Percentiles rank a stretch among this genome's conserved stretches.
These are phyloP conservation scores for Coemansia sp. DNA, from an alignment of 192 early-diverging fungal species.

Conservation along the genomic window DNA sequence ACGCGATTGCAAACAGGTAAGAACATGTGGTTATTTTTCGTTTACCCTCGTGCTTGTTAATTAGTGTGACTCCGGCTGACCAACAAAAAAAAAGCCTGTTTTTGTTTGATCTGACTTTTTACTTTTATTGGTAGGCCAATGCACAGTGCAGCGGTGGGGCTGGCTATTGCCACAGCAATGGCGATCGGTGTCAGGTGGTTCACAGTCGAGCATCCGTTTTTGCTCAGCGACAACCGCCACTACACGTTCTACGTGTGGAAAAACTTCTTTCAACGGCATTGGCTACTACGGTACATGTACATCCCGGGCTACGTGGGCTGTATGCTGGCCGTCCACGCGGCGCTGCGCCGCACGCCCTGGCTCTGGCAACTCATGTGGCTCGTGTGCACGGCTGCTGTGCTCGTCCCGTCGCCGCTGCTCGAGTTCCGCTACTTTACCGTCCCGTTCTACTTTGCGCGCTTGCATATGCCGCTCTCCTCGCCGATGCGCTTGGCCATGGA, in stretches of 20 bases:
- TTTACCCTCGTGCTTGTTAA: no score
- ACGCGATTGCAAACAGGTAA: not conserved
- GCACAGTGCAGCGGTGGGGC: not conserved
- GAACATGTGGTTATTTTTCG: not conserved
- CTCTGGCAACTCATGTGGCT: constrained; percentile 59
- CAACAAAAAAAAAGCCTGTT: not conserved
- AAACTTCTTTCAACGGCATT: constrained; percentile 63
- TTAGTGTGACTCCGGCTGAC: no score
- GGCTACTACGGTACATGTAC: constrained; percentile 56
- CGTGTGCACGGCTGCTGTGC: constrained; percentile 56
- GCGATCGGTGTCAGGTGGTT: constrained; percentile 49
- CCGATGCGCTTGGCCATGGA: constrained; percentile 28
- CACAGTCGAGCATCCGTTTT: constrained; percentile 88
- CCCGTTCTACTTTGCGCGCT: constrained; percentile 71
- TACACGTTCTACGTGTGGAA: constrained; percentile 96
- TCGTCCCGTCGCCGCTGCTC: constrained; percentile 89
- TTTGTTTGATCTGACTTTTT: not conserved
- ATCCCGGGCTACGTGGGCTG: constrained; percentile 65
- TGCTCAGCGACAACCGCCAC: constrained; percentile 94
- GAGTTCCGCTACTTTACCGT: constrained; percentile 97
- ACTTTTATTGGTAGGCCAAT: constrained; percentile 9
- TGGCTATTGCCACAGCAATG: constrained; percentile 14
- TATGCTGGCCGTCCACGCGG: constrained; percentile 27
- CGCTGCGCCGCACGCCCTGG: constrained; percentile 44
- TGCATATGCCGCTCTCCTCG: constrained; percentile 57